Evolutionary conservation across 331 rosid genomes (phyloP), one percentile per base, ranked within the genome.

Genomic region (Dryas integrifolia): DNA sequence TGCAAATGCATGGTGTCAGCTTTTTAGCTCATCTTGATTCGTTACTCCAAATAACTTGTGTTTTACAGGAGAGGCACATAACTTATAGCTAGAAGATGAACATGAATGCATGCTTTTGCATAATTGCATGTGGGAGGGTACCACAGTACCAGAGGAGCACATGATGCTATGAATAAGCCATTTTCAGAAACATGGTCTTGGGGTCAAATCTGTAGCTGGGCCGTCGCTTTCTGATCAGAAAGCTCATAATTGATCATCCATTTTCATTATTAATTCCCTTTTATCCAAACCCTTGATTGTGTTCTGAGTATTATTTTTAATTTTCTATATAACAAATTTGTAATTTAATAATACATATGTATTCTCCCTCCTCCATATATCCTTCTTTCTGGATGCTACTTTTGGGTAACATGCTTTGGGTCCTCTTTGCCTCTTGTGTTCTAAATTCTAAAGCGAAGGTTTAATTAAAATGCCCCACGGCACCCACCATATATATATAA

Each of bases 121-220:
- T 82, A n/a, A 4, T 62, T 11, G 65, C 75, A 58, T 71, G 67
- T 71, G 75, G 38, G 12, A 38, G 55, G 75, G 90, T 85, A 87
- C 77, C 81, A 78, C 60, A n/a, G 66, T 50, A 83, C 57, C 87
- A 72, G 75, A 66, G 78, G 24, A 67, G 89, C 92, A 88, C 91
- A 84, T 88, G 91, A 65, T 12, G 35, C 16, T 63, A 18, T 3
- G 39, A 64, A 77, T 72, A 56, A 30, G 77, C 72, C 75, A 58
- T 72, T 51, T 56, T 9, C 53, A 35, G 7, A 50, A 45, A 58
- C 70, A 57, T 77, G 53, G 58, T 72, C 68, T 72, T 50, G 18
- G 59, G 70, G 78, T 84, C 89, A 85, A 82, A 68, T 76, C 79
- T 30, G 35, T 30, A 30, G 35, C 35, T 67, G 85, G 67, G 76